Evolutionary conservation across 805 yeast species (phyloP).

Genomic region (Cyberlindnera mississippiensis): DNA sequence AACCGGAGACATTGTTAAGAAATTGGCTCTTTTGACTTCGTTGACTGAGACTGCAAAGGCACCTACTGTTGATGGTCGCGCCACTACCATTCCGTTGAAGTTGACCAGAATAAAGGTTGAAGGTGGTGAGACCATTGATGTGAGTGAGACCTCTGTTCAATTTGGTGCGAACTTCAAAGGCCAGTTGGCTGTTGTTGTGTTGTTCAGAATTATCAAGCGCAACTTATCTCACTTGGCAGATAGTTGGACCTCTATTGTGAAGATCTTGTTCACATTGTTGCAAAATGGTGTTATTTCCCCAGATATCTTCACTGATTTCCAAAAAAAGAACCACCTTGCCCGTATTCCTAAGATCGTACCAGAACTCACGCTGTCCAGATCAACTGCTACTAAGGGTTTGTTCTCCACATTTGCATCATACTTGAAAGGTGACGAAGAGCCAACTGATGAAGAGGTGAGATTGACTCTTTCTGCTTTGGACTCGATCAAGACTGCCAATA

Average conservation of each 20-base stretch:
- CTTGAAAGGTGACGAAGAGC: slow-evolving; percentile 92
- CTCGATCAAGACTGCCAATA: slow-evolving; percentile 69
- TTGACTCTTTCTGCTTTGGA: slow-evolving; percentile 78
- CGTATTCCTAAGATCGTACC: slow-evolving; percentile 62
- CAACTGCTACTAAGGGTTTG: slow-evolving; percentile 70
- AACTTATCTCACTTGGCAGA: slow-evolving; percentile 43
- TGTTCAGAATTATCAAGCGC: slow-evolving; percentile 70
- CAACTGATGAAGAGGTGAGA: slow-evolving; percentile 89
- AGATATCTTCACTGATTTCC: slow-evolving; percentile 60
- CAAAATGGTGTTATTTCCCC: slow-evolving; percentile 72
- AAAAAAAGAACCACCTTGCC: slow-evolving; percentile 48
- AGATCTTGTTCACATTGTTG: slow-evolving; percentile 58
- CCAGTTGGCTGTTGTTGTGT: slow-evolving; percentile 80
- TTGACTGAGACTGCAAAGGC: slow-evolving; percentile 32
- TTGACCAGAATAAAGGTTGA: slow-evolving; percentile 26
- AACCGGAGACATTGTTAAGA: slow-evolving; percentile 63
- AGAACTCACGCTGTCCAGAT: slow-evolving; percentile 56
- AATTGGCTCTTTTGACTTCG: slow-evolving; percentile 65
- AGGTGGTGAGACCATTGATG: slow-evolving; percentile 45
- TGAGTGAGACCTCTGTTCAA: slow-evolving; percentile 75
- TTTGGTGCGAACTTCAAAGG: slow-evolving; percentile 91
- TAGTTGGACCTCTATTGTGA: slow-evolving; percentile 57
- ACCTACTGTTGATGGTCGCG: slow-evolving; percentile 1
- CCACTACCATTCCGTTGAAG: slow-evolving; percentile 13
- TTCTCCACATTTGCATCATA: slow-evolving; percentile 90